Evolutionary conservation across 1,284 basidiomycete species (phyloP).

Genomic region (Irpex sp.): DNA sequence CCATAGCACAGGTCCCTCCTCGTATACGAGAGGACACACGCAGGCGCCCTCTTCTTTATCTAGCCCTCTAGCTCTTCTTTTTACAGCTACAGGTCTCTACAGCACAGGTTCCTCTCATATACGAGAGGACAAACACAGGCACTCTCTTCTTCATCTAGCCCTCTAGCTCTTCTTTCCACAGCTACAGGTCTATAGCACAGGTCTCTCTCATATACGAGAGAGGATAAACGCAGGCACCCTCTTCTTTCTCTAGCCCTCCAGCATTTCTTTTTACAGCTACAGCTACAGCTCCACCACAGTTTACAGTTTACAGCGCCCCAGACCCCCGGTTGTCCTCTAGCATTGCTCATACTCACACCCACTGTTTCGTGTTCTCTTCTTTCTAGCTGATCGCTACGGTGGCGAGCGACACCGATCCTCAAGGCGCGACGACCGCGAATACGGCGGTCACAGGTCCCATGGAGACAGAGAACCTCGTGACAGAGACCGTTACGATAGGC

Average conservation of each 20-base stretch:
- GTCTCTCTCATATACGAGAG: neutral
- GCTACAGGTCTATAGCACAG: neutral
- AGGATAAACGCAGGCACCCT: neutral
- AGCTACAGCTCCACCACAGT: no score
- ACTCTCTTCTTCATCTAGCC: neutral
- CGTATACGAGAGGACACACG: neutral
- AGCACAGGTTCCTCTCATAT: neutral
- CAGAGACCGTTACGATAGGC: constrained; percentile 23
- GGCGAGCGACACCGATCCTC: constrained; percentile 44
- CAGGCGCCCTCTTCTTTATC: no score
- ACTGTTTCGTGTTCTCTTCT: constrained; percentile 11
- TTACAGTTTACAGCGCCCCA: neutral
- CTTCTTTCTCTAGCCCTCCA: neutral
- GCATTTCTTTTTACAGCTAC: constrained; percentile 5
- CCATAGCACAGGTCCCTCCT: constrained; percentile 1
- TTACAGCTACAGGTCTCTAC: neutral
- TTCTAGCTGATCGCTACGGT: constrained; percentile 33
- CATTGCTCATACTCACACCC: constrained; percentile 24
- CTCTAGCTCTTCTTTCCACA: constrained; percentile 8
- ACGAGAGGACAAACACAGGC: neutral
- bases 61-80: constrained; percentile 7
- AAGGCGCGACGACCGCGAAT: constrained; percentile 44
- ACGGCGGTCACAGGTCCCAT: constrained; percentile 31
- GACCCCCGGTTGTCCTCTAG: neutral
- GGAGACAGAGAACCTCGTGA: constrained; percentile 39